A percentile compares a stretch with the other conserved stretches of the same genome.
phyloP scores from a whole-genome alignment of 129 eudicot genomes.

The Flaveria bidentis region DNA sequence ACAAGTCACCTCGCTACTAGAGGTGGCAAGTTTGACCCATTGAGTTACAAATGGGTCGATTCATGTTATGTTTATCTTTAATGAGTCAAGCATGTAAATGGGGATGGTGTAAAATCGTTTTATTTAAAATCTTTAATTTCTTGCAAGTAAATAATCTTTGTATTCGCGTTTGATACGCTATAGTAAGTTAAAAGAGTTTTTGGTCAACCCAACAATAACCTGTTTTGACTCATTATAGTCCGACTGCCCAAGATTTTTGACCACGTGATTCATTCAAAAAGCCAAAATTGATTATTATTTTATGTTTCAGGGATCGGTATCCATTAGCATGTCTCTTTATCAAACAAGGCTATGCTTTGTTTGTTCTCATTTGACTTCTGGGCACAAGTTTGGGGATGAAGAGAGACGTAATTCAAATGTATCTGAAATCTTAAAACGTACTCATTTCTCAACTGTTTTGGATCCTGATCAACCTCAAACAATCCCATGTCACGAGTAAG shows the following conservation, averaged over 20 bases:
- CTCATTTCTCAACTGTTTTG: constrained; percentile 74
- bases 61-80: not conserved
- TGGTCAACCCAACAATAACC: not conserved
- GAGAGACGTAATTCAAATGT: constrained; percentile 89
- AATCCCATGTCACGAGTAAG: constrained; percentile 96
- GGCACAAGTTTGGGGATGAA: constrained; percentile 80
- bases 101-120: not conserved
- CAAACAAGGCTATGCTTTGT: constrained; percentile 90
- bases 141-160: not conserved
- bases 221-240: not conserved
- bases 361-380: constrained; percentile 94
- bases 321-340: constrained; percentile 91
- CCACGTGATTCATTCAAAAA: not conserved
- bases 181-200: not conserved
- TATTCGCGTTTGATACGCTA: not conserved
- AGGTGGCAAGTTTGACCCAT: constrained; percentile 11
- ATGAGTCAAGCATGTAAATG: not conserved
- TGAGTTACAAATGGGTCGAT: not conserved
- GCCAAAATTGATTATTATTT: constrained; percentile 10
- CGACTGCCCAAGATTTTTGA: not conserved
- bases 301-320: constrained; percentile 79
- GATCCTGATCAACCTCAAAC: constrained; percentile 78
- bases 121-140: not conserved
- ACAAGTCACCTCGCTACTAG: not conserved
- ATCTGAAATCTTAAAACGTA: constrained; percentile 73